Conservation (phyloP, 495 filamentous ascomycete species). For the Trichocladium uniseriatum region DNA sequence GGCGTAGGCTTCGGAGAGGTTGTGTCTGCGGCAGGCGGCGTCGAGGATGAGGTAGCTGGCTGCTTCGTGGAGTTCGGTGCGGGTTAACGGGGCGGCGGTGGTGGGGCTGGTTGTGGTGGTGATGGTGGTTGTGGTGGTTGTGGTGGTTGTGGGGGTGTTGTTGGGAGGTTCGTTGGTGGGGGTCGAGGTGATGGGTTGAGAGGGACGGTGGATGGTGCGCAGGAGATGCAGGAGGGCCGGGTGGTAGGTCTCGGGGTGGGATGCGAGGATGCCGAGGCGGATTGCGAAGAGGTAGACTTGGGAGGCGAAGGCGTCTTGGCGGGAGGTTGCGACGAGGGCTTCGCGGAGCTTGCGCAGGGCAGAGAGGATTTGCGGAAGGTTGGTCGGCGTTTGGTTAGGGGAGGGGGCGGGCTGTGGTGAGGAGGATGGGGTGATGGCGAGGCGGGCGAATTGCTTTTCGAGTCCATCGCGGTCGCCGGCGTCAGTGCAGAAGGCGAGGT, state of each 20-base stretch:
- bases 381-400: neutral
- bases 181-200: neutral
- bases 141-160: neutral
- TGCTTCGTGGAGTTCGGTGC: constrained; percentile 64
- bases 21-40: constrained; percentile 71
- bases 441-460: constrained; percentile 59
- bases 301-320: constrained; percentile 57
- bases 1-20: constrained; percentile 64
- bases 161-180: constrained; percentile 39
- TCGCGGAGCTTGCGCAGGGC: constrained; percentile 90
- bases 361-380: constrained; percentile 38
- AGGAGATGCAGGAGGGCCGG: constrained; percentile 77
- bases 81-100: constrained; percentile 49
- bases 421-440: constrained; percentile 35
- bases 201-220: constrained; percentile 22
- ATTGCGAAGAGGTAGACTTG: constrained; percentile 74
- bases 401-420: neutral
- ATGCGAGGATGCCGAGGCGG: constrained; percentile 66
- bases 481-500: constrained; percentile 73
- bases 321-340: constrained; percentile 64
- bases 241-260: constrained; percentile 78
- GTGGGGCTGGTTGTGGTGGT: constrained; percentile 45
- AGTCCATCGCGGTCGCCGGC: constrained; percentile 58
- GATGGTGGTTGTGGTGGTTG: neutral
- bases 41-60: constrained; percentile 77